Evolutionary conservation across 2,329 filamentous ascomycete species (phyloP).

Genomic region (Colletotrichum horii): DNA sequence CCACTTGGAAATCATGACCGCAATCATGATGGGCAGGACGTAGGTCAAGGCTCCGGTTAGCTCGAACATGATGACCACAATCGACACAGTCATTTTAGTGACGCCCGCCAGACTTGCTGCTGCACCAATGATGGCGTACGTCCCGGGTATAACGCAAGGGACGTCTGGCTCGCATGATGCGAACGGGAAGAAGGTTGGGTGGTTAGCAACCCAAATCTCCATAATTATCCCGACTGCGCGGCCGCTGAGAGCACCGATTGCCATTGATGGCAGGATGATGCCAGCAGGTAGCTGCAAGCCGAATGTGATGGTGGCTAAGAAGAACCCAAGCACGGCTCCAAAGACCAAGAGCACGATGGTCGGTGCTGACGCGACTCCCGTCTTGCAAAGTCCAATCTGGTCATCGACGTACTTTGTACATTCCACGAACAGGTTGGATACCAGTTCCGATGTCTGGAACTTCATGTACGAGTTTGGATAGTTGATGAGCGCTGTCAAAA

Average conservation of each 20-base stretch:
- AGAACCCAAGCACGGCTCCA: slow-evolving; percentile 82
- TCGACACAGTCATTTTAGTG: slow-evolving; percentile 95
- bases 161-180: slow-evolving; percentile 82
- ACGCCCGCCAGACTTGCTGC: slow-evolving; percentile 93
- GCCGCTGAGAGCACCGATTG: slow-evolving; percentile 89
- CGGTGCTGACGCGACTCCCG: slow-evolving; percentile 78
- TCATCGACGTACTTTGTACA: slow-evolving; percentile 85
- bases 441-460: slow-evolving; percentile 87
- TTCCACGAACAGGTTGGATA: slow-evolving; percentile 90
- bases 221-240: slow-evolving; percentile 88
- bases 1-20: slow-evolving; percentile 98
- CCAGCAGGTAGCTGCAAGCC: slow-evolving; percentile 93
- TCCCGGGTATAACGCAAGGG: slow-evolving; percentile 89
- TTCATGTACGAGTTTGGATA: slow-evolving; percentile 98
- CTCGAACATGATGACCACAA: slow-evolving; percentile 99
- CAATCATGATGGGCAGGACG: slow-evolving; percentile 98
- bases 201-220: slow-evolving; percentile 83
- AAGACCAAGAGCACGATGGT: slow-evolving; percentile 85
- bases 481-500: slow-evolving; percentile 87
- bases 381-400: slow-evolving; percentile 88
- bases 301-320: slow-evolving; percentile 87
- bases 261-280: slow-evolving; percentile 95
- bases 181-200: slow-evolving; percentile 81
- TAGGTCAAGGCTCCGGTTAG: slow-evolving; percentile 95
- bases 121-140: slow-evolving; percentile 95